Evolutionary conservation across 2,329 filamentous ascomycete species (phyloP).

Genomic region (Venturia pyrina): DNA sequence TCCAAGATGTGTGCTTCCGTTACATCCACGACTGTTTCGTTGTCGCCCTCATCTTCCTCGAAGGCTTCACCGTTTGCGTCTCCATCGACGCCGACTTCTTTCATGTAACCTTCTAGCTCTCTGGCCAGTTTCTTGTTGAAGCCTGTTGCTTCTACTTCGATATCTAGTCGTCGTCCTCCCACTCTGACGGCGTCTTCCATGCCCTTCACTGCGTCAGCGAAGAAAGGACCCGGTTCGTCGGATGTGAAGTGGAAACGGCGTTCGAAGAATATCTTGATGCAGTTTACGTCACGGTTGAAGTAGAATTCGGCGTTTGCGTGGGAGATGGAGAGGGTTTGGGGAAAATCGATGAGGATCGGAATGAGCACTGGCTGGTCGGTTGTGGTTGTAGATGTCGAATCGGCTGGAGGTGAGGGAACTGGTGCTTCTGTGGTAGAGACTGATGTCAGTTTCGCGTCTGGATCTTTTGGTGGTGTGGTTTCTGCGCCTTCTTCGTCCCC

Average conservation of each 20-base stretch:
- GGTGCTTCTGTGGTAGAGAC: constrained; percentile 19
- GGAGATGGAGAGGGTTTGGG: constrained; percentile 94
- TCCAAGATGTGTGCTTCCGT: constrained; percentile 15
- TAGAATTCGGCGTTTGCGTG: constrained; percentile 93
- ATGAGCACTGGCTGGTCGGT: constrained; percentile 43
- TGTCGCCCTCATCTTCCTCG: constrained; percentile 29
- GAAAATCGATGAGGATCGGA: constrained; percentile 92
- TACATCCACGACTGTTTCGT: constrained; percentile 24
- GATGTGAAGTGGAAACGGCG: constrained; percentile 79
- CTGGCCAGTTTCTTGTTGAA: constrained; percentile 97
- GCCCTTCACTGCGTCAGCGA: constrained; percentile 70
- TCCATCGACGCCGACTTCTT: constrained; percentile 52
- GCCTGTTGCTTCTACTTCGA: constrained; percentile 81
- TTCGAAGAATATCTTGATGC: constrained; percentile 89
- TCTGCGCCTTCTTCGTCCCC: constrained; percentile 16
- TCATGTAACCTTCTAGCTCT: constrained; percentile 85
- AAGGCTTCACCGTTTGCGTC: constrained; percentile 33
- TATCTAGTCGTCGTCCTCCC: constrained; percentile 58
- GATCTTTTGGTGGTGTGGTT: background rate
- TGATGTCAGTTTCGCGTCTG: constrained; percentile 17
- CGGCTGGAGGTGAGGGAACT: constrained; percentile 12
- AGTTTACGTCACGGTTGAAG: constrained; percentile 91
- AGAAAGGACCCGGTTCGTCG: constrained; percentile 75
- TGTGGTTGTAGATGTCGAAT: constrained; percentile 19
- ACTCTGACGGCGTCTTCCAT: constrained; percentile 42